Evolutionary conservation across 495 filamentous ascomycete genomes (phyloP).

Genomic region (Barbatosphaeria neglecta): DNA sequence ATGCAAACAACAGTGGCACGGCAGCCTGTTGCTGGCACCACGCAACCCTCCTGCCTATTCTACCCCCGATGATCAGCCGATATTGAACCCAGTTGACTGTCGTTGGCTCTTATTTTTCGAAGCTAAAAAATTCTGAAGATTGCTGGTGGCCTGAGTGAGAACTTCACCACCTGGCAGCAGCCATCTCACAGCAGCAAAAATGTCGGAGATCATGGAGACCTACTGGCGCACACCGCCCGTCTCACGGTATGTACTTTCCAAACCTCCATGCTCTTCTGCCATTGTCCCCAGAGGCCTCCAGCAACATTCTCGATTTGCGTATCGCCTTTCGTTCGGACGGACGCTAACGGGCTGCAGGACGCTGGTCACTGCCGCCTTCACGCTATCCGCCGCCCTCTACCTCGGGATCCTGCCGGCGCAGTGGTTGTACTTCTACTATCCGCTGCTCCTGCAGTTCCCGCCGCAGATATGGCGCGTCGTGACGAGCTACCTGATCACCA

Average conservation of each 20-base stretch:
- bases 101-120: not conserved
- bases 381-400: constrained; percentile 49
- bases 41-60: not conserved
- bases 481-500: constrained; percentile 63
- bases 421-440: constrained; percentile 46
- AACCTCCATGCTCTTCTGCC: not conserved
- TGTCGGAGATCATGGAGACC: constrained; percentile 41
- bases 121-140: not conserved
- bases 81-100: not conserved
- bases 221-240: constrained; percentile 65
- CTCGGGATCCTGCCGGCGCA: constrained; percentile 43
- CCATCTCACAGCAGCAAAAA: constrained; percentile 3
- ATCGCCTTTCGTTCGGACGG: too few species aligned
- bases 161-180: too few species aligned
- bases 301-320: too few species aligned
- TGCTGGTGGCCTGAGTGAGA: too few species aligned
- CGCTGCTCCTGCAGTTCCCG: constrained; percentile 46
- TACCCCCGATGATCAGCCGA: not conserved
- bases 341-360: constrained; percentile 39
- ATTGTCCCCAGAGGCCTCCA: not conserved
- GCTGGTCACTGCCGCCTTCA: constrained; percentile 54
- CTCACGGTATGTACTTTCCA: constrained; percentile 42
- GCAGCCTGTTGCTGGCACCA: not conserved
- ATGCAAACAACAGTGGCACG: not conserved
- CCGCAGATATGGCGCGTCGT: constrained; percentile 47